Evolutionary conservation across 495 filamentous ascomycete species (phyloP).

Genomic region (Trypethelium eluteriae): DNA sequence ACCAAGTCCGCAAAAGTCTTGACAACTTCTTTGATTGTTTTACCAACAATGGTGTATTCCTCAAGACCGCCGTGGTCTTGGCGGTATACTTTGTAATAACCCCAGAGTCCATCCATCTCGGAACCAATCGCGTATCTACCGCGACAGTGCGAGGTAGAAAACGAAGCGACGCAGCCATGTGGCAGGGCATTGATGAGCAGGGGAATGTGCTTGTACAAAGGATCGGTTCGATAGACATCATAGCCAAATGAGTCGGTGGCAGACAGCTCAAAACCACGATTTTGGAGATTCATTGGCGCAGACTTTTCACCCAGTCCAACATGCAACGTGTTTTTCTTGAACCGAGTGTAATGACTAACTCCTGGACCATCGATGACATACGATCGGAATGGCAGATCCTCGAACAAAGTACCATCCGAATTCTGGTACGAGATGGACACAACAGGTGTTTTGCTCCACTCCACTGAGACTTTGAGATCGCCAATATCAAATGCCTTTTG

Average conservation of each 20-base stretch:
- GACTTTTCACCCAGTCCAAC: constrained; percentile 63
- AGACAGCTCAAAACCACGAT: constrained; percentile 55
- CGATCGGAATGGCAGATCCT: constrained; percentile 54
- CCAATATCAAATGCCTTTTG: constrained; percentile 42
- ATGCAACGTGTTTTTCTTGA: constrained; percentile 52
- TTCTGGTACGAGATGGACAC: constrained; percentile 48
- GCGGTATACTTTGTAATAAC: constrained; percentile 61
- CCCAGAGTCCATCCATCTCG: constrained; percentile 64
- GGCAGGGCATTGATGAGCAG: constrained; percentile 57
- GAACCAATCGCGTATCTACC: constrained; percentile 60
- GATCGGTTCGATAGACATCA: constrained; percentile 61
- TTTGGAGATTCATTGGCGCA: constrained; percentile 62
- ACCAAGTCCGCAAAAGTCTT: constrained; percentile 57
- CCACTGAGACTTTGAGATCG: constrained; percentile 44
- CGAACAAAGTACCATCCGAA: constrained; percentile 44
- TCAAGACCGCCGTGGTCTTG: constrained; percentile 64
- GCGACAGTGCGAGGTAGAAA: constrained; percentile 55
- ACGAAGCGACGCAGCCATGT: constrained; percentile 54
- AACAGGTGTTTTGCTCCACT: constrained; percentile 51
- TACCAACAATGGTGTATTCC: constrained; percentile 60
- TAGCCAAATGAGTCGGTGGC: constrained; percentile 65
- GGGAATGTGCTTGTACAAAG: constrained; percentile 66
- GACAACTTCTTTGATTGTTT: constrained; percentile 56
- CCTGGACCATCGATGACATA: constrained; percentile 53
- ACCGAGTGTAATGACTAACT: constrained; percentile 52